Percentiles rank a stretch among this genome's conserved stretches.
phyloP scores from a whole-genome alignment of 2,329 filamentous ascomycete species.

The Fusarium anguioides region DNA sequence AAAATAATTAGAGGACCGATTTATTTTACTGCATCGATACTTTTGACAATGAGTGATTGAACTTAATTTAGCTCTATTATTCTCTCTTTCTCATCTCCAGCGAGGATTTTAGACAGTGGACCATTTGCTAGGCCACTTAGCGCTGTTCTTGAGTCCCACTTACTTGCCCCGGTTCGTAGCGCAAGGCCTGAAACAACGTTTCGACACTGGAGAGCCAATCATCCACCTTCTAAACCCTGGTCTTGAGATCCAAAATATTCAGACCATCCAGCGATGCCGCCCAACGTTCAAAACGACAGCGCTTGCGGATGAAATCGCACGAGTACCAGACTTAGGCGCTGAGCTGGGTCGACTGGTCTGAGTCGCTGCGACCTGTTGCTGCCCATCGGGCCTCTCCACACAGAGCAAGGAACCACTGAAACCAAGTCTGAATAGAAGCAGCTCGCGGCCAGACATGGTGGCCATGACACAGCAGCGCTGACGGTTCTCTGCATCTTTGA shows the following conservation, averaged over 20 bases:
- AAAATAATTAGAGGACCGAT: neutral
- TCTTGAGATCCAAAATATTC: conserved; percentile 35
- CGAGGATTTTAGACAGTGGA: neutral
- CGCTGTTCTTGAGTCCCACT: neutral
- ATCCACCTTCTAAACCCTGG: conserved; percentile 34
- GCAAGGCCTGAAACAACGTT: conserved; percentile 42
- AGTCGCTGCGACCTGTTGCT: conserved; percentile 33
- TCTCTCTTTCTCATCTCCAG: neutral
- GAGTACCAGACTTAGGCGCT: conserved; percentile 39
- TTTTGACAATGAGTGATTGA: no score
- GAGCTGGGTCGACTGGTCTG: conserved; percentile 34
- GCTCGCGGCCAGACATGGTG: conserved; percentile 34
- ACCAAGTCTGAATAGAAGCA: conserved; percentile 28
- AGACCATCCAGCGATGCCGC: conserved; percentile 22
- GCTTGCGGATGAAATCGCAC: conserved; percentile 36
- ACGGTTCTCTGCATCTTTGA: conserved; percentile 17
- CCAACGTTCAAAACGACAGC: conserved; percentile 25
- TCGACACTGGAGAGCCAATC: conserved; percentile 41
- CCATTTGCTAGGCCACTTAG: conserved; percentile 5
- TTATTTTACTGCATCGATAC: neutral
- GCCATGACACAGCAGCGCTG: conserved; percentile 43
- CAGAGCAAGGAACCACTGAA: conserved; percentile 27
- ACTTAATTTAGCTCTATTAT: neutral
- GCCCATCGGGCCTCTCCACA: conserved; percentile 17
- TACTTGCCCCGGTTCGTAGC: conserved; percentile 5